A percentile compares a stretch with the other conserved stretches of the same genome.
Conservation (phyloP, 202 grass and related monocot genomes). For the Zizania palustris region DNA sequence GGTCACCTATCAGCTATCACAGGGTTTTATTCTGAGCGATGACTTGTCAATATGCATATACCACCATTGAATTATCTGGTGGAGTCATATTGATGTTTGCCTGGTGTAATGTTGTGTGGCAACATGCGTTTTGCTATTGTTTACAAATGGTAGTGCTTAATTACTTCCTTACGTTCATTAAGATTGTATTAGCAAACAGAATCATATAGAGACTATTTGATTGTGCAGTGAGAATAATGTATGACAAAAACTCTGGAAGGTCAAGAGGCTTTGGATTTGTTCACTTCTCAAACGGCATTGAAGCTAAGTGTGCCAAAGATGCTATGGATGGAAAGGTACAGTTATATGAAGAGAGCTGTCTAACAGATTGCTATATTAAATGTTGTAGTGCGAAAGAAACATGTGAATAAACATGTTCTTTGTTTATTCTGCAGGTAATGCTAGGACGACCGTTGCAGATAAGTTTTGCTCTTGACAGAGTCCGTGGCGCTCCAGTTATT, state of each 20-base stretch:
- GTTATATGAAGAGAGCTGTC: background rate
- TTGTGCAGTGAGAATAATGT: constrained; percentile 77
- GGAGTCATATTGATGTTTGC: constrained; percentile 27
- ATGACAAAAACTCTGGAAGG: constrained; percentile 89
- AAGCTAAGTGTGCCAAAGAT: constrained; percentile 74
- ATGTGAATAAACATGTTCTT: constrained; percentile 26
- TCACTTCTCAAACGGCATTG: constrained; percentile 70
- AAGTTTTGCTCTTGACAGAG: constrained; percentile 86
- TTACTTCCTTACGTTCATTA: constrained; percentile 25
- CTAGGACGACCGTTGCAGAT: constrained; percentile 72
- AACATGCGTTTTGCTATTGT: constrained; percentile 14
- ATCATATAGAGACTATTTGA: constrained; percentile 38
- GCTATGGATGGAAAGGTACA: constrained; percentile 93
- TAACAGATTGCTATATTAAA: constrained; percentile 6
- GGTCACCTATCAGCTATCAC: background rate
- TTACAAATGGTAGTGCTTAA: constrained; percentile 20
- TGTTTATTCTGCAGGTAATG: constrained; percentile 64
- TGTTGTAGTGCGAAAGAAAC: constrained; percentile 8
- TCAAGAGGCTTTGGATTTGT: constrained; percentile 96
- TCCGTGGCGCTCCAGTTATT: constrained; percentile 63
- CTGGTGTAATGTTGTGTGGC: constrained; percentile 12
- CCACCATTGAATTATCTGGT: constrained; percentile 7
- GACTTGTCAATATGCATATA: constrained; percentile 29
- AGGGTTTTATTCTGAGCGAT: constrained; percentile 4
- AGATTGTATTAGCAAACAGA: constrained; percentile 11